Evolutionary conservation across 768 basidiomycete species (phyloP), one percentile per base, ranked within the genome.

Genomic region (Krasilnikovozyma curviuscula): DNA sequence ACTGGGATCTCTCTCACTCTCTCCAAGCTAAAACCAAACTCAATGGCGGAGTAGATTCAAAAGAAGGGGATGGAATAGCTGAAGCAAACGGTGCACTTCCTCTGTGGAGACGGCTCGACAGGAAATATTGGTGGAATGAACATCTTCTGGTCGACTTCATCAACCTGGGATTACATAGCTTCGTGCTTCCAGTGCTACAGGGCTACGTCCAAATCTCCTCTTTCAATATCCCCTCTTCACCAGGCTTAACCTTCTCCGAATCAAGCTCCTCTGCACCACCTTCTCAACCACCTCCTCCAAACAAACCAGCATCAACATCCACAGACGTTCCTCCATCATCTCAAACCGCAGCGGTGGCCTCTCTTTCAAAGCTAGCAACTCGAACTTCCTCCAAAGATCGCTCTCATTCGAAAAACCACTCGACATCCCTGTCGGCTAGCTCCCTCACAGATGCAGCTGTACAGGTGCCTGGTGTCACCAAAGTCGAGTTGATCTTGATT

Each of bases 101-200:
- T 0, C 70, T 95, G 3, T 95, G 91, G 88, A 73, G 86, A 24
- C 70, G 86, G 12, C 83, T 86, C 1, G 84, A 95, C 56, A 72
- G 73, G 40, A 78, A 81, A 35, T 97, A 84, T 62, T 97, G 88
- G 82, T 97, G 88, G 85, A 98, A 97, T 59, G 83, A 86, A 57
- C 77, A 76, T 71, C 71, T 97, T 3, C 21, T 33, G 1, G 19
- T 40, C 35, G 8, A 14, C n/a, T 7, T 21, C 6, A 21, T 7
- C 21, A 5, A 18, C 34, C 29, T 8, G 3, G n/a, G 38, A 40
- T 38, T 31, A n/a, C 50, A 37, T 28, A 6, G 37, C 8, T 49
- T 44, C 32, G 32, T 54, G 29, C 37, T 54, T 2, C 52, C 91
- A 1, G 74, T 97, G 46, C 81, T 93, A 73, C 88, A 95, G 67